Percentiles rank a stretch among this genome's conserved stretches.
Conservation (phyloP, 192 early-diverging fungal species). For the Geranomyces variabilis region DNA sequence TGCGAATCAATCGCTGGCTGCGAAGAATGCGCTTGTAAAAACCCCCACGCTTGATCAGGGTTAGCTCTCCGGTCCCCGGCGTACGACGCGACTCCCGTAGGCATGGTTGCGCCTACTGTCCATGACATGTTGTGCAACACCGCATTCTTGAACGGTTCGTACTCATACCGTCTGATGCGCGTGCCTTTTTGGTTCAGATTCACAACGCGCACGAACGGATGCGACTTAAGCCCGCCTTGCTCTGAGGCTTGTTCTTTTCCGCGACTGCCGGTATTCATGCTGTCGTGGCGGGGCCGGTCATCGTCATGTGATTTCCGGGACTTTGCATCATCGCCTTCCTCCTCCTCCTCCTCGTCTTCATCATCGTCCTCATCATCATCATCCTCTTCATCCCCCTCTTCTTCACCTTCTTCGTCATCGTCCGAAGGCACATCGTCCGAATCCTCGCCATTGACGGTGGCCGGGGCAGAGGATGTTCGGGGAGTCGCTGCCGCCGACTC, state of each 20-base stretch:
- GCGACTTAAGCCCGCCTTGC: slow-evolving; percentile 50
- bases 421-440: slow-evolving; percentile 8
- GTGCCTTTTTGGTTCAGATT: slow-evolving; percentile 54
- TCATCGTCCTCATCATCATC: slow-evolving; percentile 11
- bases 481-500: neutral
- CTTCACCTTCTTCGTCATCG: slow-evolving; percentile 16
- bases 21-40: neutral
- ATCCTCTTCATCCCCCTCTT: slow-evolving; percentile 14
- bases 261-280: slow-evolving; percentile 20
- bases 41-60: neutral
- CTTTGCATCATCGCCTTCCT: slow-evolving; percentile 31
- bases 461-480: slow-evolving; percentile 7
- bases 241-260: slow-evolving; percentile 7
- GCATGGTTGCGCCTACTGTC: neutral
- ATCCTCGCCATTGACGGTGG: slow-evolving; percentile 18
- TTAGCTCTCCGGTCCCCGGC: neutral
- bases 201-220: slow-evolving; percentile 57
- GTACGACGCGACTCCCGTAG: neutral
- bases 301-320: neutral
- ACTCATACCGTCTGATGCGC: slow-evolving; percentile 61
- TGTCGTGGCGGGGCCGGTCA: neutral
- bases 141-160: slow-evolving; percentile 61
- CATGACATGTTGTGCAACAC: slow-evolving; percentile 66
- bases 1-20: neutral
- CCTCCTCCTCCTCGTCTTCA: slow-evolving; percentile 35